Evolutionary conservation across 352 stramenopile genomes (phyloP), one percentile per base, ranked within the genome.

Genomic region (Phytopythium kandeliae): DNA sequence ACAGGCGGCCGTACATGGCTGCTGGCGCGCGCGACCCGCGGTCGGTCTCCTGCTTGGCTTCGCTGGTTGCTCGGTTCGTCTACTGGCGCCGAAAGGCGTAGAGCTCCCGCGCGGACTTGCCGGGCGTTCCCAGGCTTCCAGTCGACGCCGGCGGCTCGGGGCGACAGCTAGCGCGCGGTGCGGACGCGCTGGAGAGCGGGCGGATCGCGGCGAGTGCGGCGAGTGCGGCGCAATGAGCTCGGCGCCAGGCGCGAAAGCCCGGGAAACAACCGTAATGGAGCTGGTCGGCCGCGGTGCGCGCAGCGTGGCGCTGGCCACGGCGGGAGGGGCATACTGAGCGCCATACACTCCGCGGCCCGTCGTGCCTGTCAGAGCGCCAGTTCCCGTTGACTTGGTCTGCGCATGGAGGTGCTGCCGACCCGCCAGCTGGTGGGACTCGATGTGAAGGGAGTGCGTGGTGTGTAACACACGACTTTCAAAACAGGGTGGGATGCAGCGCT

Each of bases 1-100:
- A 30, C 21, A 33, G 28, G 5, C 5, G 5, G 21, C 21, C 47
- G 31, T 43, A 53, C 47, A 53, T 53, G 40, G 40, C 40, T 46
- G 22, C 40, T 46, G 31, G 40, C 8, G 40, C 8, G 40, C 16
- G 24, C 24, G 38, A 45, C 38, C 19, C 38, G 38, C 38, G 38
- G 22, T 33, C 40, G 22, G 40, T 3, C 35, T 42, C 36, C 11
- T 15, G n/a, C n/a, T 1, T 0, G 12, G 6, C 5, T 1, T 19
- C 40, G 21, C 21, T 45, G 4, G 19, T 19, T 46, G 9, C 13
- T 44, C 11, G 37, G 19, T 12, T 44, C 26, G 6, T 0, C 13
- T 25, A 25, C 22, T 6, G 21, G 11, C 1, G 7, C 38, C 12
- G 5, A 11, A 12, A 46, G 30, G 40, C 22, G 13, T 46, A 21